Percentiles rank a stretch among this genome's conserved stretches.
Evolutionary conservation across 306 rosid species (phyloP).

Genomic region (Cucurbita ficifolia): DNA sequence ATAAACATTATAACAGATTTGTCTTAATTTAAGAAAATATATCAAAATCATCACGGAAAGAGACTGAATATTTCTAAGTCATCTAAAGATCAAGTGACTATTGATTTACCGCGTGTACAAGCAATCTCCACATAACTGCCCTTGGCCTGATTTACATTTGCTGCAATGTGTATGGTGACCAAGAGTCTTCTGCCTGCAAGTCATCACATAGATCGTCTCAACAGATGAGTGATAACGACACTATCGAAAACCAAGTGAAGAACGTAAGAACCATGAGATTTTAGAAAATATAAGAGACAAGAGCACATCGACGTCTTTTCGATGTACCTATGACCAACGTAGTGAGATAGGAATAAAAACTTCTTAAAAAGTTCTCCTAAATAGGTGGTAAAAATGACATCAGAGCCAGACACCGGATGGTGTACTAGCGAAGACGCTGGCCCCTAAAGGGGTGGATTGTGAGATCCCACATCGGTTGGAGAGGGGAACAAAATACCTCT

Average conservation of each 20-base stretch:
- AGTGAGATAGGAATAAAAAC: neutral
- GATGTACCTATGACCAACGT: neutral
- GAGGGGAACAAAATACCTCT: too few species aligned
- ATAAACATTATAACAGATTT: neutral
- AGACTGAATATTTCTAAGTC: neutral
- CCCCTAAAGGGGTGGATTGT: too few species aligned
- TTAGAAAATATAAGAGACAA: neutral
- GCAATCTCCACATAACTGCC: slow-evolving; percentile 78
- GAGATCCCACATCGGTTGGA: too few species aligned
- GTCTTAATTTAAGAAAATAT: neutral
- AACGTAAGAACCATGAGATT: neutral
- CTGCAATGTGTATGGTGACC: slow-evolving; percentile 35
- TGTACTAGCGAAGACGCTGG: too few species aligned
- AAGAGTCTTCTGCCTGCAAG: slow-evolving; percentile 54
- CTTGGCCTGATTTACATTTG: slow-evolving; percentile 49
- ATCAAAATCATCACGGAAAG: neutral
- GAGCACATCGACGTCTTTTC: neutral
- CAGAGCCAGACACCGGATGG: too few species aligned
- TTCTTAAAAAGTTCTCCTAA: neutral
- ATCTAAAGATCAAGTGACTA: neutral
- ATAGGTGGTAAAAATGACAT: too few species aligned
- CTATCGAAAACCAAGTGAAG: neutral
- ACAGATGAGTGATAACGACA: neutral
- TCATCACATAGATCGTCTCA: slow-evolving; percentile 5
- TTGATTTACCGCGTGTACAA: slow-evolving; percentile 50